Evolutionary conservation across 345 rosid genomes (phyloP), one percentile per base, ranked within the genome.

Genomic region (Arabidopsis suecica): DNA sequence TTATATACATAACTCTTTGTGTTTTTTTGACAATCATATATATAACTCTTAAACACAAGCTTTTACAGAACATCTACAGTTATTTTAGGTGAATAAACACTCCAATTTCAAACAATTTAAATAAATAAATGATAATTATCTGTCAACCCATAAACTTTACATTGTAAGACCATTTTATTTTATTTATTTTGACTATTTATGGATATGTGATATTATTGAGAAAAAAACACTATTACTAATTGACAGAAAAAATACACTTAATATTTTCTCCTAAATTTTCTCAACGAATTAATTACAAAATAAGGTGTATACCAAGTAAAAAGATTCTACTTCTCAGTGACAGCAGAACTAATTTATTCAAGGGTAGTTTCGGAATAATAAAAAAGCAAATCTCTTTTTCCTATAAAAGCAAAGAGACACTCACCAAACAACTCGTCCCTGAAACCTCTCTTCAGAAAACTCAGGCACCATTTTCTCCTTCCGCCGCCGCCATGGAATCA

Each of bases 401-500:
- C 59, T 78, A 78, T 78, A 78, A 78, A 69, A 50, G 0, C 34
- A 32, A 71, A 65, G 30, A 28, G 9, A n/a, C 7, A 47, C 18
- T 12, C 63, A 59, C 50, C 20, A 49, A 72, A 78, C 56, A 58
- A 65, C 3, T 58, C 50, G 77, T 78, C 73, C 51, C 81, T 78
- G 77, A 65, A 78, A 65, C 9, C 62, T 53, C 68, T 20, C 23
- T n/a, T 14, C 13, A 50, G 25, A 20, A 72, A 40, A 28, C 81
- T 58, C 73, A 50, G 81, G 81, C 64, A 11, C 77, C 81, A 72
- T 4, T 63, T 7, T 30, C 12, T 58, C 3, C 47, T 16, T 13
- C 9, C 4, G 45, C 56, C 53, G 57, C 72, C 65, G 50, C 75
- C 50, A 78, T 78, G 81, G 81, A 78, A 40, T 33, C 81, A 42